Percentiles rank a stretch among this genome's conserved stretches.
Evolutionary conservation across 2,329 filamentous ascomycete species (phyloP).

Genomic region (Xylaria hypoxylon): DNA sequence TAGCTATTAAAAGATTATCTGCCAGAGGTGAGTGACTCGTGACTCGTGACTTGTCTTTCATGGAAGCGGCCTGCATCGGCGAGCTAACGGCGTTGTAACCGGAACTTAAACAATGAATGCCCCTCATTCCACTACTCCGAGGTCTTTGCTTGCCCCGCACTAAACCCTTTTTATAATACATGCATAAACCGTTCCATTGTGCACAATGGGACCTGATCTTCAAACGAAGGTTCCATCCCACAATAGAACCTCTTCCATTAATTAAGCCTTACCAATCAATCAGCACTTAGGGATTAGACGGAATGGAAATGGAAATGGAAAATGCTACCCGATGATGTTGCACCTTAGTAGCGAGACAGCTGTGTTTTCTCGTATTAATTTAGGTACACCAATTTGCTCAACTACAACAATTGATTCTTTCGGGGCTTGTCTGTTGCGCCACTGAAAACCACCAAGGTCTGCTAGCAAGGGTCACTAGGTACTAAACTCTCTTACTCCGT

Average conservation of each 20-base stretch:
- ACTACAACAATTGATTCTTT: conserved; percentile 9
- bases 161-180: conserved; percentile 28
- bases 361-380: conserved; percentile 23
- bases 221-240: too few relatives aligned
- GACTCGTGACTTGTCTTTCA: conserved; percentile 5
- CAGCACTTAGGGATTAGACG: too few relatives aligned
- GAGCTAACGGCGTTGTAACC: conserved; percentile 5
- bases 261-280: too few relatives aligned
- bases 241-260: neutral
- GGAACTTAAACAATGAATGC: neutral
- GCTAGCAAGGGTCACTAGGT: neutral
- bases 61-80: conserved; percentile 31
- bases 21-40: neutral
- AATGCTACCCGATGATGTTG: neutral
- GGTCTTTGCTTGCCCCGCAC: conserved; percentile 32
- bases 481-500: conserved; percentile 12
- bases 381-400: conserved; percentile 12
- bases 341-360: neutral
- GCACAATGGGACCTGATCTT: too few relatives aligned
- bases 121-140: conserved; percentile 25
- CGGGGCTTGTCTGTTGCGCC: neutral
- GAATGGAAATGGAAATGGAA: too few relatives aligned
- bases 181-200: neutral
- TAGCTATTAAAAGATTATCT: neutral
- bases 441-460: conserved; percentile 13